Evolutionary conservation across 495 filamentous ascomycete species (phyloP).

Genomic region (Xylaria grammica): DNA sequence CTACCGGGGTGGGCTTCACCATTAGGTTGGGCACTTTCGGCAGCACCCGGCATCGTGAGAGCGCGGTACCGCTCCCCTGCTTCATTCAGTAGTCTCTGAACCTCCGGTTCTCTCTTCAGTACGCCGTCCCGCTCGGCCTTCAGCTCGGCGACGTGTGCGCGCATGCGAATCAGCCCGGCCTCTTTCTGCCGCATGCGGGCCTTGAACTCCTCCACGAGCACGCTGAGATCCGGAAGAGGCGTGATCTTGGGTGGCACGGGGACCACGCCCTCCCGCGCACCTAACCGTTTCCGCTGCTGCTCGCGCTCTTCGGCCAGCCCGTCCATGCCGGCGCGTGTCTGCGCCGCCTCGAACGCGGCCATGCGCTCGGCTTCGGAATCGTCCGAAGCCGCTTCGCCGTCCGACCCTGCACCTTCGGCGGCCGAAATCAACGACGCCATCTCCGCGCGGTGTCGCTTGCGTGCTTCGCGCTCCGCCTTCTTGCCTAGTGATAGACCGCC

Average conservation of each 20-base stretch:
- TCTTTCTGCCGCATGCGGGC: conserved; percentile 42
- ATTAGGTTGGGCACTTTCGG: conserved; percentile 16
- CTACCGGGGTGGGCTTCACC: conserved; percentile 46
- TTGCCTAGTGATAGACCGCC: conserved; percentile 77
- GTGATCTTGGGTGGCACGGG: conserved; percentile 55
- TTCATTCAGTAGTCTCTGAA: conserved; percentile 81
- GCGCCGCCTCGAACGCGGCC: conserved; percentile 86
- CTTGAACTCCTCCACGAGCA: conserved; percentile 54
- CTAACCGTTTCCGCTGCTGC: conserved; percentile 43
- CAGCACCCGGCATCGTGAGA: conserved; percentile 41
- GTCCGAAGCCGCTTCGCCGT: conserved; percentile 60
- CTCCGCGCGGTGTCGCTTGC: conserved; percentile 66
- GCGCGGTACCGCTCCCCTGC: conserved; percentile 75
- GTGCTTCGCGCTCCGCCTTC: conserved; percentile 79
- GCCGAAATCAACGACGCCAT: conserved; percentile 86
- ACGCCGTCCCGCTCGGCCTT: conserved; percentile 61
- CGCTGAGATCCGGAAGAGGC: conserved; percentile 59
- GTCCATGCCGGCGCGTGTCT: conserved; percentile 82
- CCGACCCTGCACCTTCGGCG: conserved; percentile 67
- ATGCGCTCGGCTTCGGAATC: conserved; percentile 80
- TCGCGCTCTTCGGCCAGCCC: conserved; percentile 49
- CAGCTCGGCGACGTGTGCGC: conserved; percentile 39
- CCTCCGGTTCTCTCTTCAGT: conserved; percentile 73
- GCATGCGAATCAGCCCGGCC: conserved; percentile 36
- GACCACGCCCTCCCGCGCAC: conserved; percentile 25